A percentile compares a stretch with the other conserved stretches of the same genome.
These are phyloP conservation scores for Pneumocystis wakefieldiae DNA, from an alignment of 1,139 yeast species.

Conservation along the genomic window DNA sequence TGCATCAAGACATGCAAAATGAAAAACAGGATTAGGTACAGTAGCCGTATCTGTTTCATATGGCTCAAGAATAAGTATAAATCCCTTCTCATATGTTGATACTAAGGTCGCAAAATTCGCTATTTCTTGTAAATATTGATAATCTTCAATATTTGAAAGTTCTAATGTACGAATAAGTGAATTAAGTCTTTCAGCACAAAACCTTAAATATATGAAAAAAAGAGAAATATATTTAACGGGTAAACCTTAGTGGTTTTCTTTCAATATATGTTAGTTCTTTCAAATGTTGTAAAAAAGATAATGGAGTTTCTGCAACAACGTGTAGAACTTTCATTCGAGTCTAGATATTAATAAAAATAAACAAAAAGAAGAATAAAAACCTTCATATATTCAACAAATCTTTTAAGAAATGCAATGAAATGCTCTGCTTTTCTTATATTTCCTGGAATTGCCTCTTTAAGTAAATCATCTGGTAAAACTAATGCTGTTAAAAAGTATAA, in stretches of 20 bases:
- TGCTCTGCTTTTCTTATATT: constrained; percentile 94
- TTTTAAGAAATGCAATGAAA: constrained; percentile 75
- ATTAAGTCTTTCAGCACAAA: constrained; percentile 82
- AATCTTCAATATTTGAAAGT: constrained; percentile 76
- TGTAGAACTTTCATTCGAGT: constrained; percentile 95
- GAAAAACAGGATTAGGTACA: constrained; percentile 92
- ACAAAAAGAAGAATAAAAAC: not conserved
- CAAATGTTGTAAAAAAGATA: constrained; percentile 77
- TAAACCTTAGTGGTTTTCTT: constrained; percentile 58
- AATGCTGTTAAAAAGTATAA: not conserved
- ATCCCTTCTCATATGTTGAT: constrained; percentile 88
- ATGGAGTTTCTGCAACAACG: constrained; percentile 92
- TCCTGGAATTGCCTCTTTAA: constrained; percentile 92
- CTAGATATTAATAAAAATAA: constrained; percentile 1
- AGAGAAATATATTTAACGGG: not conserved
- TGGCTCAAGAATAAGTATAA: constrained; percentile 81
- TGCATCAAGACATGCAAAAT: constrained; percentile 91
- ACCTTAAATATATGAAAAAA: constrained; percentile 19
- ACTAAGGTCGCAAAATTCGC: constrained; percentile 94
- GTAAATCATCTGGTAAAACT: constrained; percentile 64
- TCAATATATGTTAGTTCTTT: constrained; percentile 89
- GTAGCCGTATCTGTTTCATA: constrained; percentile 94
- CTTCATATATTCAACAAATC: constrained; percentile 85
- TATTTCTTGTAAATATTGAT: constrained; percentile 80
- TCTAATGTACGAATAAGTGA: constrained; percentile 79